Evolutionary conservation across 2,329 filamentous ascomycete genomes (phyloP).

Genomic region (Verticillium zaregamsianum): DNA sequence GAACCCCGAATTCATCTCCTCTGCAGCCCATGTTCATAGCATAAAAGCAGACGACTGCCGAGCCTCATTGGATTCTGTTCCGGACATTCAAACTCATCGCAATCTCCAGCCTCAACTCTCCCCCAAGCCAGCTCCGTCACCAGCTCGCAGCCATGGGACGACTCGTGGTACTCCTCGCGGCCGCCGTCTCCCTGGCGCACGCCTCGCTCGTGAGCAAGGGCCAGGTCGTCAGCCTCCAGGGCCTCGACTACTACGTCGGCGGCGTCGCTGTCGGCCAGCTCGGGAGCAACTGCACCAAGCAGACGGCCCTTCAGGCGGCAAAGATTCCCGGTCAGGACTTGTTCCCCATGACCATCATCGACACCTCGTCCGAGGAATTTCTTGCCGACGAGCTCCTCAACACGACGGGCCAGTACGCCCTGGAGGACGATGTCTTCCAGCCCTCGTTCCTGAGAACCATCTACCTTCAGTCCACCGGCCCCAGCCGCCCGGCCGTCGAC

Average conservation of each 20-base stretch:
- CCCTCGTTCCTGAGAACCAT: constrained; percentile 14
- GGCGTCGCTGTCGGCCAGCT: constrained; percentile 5
- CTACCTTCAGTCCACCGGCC: too few relatives aligned
- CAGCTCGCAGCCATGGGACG: too few relatives aligned
- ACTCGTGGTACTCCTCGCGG: too few relatives aligned
- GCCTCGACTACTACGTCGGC: constrained; percentile 6
- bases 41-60: too few relatives aligned
- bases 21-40: too few relatives aligned
- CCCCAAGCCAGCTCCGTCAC: too few relatives aligned
- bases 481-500: too few relatives aligned
- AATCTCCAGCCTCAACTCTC: too few relatives aligned
- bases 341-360: constrained; percentile 2
- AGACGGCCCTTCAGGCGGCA: background rate
- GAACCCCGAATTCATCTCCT: too few relatives aligned
- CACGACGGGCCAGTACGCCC: background rate
- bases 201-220: background rate
- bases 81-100: too few relatives aligned
- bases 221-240: background rate
- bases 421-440: constrained; percentile 22
- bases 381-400: background rate
- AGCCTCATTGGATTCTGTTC: too few relatives aligned
- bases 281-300: background rate
- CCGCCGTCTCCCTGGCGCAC: too few relatives aligned
- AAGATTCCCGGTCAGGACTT: constrained; percentile 3
- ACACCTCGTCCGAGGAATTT: background rate